Evolutionary conservation across 768 basidiomycete species (phyloP), one percentile per base, ranked within the genome.

Genomic region (Coprinopsis cinerea): DNA sequence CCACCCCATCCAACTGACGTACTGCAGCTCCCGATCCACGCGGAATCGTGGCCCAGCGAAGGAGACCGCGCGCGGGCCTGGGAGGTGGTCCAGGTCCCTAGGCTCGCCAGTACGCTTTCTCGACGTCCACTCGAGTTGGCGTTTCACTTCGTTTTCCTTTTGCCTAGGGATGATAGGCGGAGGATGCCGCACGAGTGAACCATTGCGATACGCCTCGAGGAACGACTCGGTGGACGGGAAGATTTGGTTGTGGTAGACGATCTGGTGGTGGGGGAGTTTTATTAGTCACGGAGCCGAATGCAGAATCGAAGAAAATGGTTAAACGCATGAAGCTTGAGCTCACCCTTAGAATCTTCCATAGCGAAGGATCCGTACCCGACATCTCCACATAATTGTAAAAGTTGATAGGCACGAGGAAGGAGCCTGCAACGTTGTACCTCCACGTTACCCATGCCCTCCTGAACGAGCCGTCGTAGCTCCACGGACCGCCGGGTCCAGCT

Each of bases 1-100:
- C 80, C 81, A 83, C 2, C 79, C 79, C 78, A 85, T 78, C 83
- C 83, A 85, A 40, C 72, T 78, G n/a, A 85, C 62, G 53, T 77
- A 82, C 54, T 78, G 71, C 37, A 66, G 63, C 30, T 70, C 68
- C 20, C 57, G 58, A 55, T 85, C 77, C 1, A 84, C 75, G 34
- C 78, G 66, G 59, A 77, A 84, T 2, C 83, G 70, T 52, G 76
- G 59, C 0, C 83, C 82, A 6, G 74, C 74, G 60, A 84, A 83
- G 1, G 75, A 74, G 0, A 85, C 79, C 0, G 73, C 72, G 34
- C 83, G 75, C 24, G 83, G 83, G 3, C 83, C 83, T 2, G 83
- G 78, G 26, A 78, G 74, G 46, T 81, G 65, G 52, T 84, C 83
- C n/a, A 84, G 68, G 57, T 84, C 82, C 28, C 80, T 67, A 28